Evolutionary conservation across 805 yeast species (phyloP), one percentile per base, ranked within the genome.

Genomic region (Candida berthetii): DNA sequence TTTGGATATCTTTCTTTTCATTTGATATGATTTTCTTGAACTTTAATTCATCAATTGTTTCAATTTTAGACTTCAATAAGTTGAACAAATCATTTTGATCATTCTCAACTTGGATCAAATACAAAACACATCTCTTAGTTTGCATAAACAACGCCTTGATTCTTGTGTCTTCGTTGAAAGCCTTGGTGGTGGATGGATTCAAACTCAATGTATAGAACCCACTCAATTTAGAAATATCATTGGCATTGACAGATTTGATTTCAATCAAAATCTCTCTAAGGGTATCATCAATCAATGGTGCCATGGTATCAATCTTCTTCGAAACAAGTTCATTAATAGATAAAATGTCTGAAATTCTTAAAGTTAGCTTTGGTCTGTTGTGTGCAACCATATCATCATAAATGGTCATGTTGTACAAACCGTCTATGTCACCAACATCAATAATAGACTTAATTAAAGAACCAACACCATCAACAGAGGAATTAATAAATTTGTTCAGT

Each of bases 31-130:
- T 69, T 14, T 70, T 67, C 41, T 66, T 66, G 61, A 84, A 89
- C 39, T 62, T 68, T 6, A 66, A 61, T 57, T 93, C 99, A 57
- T 91, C 91, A 15, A 68, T 70, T 0, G 81, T 76, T 31, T 70
- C 67, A 25, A 85, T 86, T 3, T 83, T 84, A 4, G 81, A 74
- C 9, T 85, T 70, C 39, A 88, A 60, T 41, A 87, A 62, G 39
- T 85, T 91, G 41, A 82, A 72, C 36, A 91, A 69, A 47, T 79
- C 81, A 2, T 74, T 67, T 20, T 80, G 80, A 13, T 76, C 75
- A 37, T 66, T 71, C 65, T 93, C 97, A 6, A 93, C 85, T 48
- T 89, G 80, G 47, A 90, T 78, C 53, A 91, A 78, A 55, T 88
- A 88, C 14, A 84, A 64, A n/a, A 90, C 65, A 49, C 89, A 83